phyloP scores from a whole-genome alignment of 2,329 filamentous ascomycete genomes.

The Cladosporium velox region DNA sequence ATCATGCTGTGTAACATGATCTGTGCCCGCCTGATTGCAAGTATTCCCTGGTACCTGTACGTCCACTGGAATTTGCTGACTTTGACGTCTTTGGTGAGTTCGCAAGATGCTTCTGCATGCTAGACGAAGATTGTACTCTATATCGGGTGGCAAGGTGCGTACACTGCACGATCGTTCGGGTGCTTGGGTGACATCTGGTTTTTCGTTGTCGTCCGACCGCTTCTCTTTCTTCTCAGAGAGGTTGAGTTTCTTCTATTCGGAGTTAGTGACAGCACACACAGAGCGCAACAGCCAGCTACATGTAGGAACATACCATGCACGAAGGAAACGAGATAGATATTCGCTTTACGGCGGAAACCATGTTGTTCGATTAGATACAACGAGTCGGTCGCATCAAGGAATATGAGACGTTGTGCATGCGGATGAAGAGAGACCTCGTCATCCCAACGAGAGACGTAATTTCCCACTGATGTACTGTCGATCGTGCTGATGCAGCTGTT shows the following conservation, averaged over 20 bases:
- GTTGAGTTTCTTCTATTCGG: neutral
- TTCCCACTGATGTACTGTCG: neutral
- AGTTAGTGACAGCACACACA: neutral
- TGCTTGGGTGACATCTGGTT: neutral
- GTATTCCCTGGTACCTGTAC: too few species aligned
- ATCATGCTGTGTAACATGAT: neutral
- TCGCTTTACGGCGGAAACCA: slow-evolving; percentile 2
- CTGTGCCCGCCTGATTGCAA: neutral
- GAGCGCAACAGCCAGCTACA: neutral
- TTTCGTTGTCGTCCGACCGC: neutral
- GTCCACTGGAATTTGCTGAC: neutral
- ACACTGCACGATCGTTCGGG: neutral
- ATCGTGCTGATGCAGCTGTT: neutral
- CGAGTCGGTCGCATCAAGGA: neutral
- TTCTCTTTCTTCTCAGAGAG: neutral
- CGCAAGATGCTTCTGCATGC: neutral
- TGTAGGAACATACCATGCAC: neutral
- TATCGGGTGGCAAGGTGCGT: neutral
- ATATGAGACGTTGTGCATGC: neutral
- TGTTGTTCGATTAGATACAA: neutral
- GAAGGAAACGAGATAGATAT: neutral
- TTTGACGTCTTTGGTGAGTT: neutral
- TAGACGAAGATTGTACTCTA: neutral
- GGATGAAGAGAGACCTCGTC: neutral
- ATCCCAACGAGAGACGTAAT: neutral